These are phyloP conservation scores for Wickerhamomyces ciferrii DNA, from an alignment of 805 yeast genomes.

Conservation along the genomic window DNA sequence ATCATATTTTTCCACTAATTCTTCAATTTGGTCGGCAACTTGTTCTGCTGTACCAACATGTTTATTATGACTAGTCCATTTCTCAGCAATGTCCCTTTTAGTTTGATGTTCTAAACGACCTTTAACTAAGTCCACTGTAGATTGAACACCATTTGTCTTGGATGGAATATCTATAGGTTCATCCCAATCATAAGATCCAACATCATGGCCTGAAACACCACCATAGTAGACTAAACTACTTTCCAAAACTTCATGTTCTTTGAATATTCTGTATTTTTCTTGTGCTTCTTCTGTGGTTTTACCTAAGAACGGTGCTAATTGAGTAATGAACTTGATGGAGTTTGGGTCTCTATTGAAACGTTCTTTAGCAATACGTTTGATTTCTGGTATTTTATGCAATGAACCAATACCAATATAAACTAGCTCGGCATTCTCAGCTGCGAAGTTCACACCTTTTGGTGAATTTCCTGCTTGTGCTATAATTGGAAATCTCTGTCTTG, in stretches of 20 bases:
- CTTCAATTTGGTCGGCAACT: slow-evolving; percentile 33
- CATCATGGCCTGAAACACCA: slow-evolving; percentile 35
- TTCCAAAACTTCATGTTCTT: slow-evolving; percentile 21
- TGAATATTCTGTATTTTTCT: slow-evolving; percentile 30
- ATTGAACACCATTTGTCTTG: slow-evolving; percentile 3
- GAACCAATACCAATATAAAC: slow-evolving; percentile 30
- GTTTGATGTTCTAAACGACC: too few relatives aligned
- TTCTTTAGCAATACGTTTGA: slow-evolving; percentile 25
- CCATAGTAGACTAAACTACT: slow-evolving; percentile 28
- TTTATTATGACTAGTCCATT: slow-evolving; percentile 10
- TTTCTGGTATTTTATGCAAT: background rate
- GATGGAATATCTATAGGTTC: too few relatives aligned
- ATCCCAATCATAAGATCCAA: slow-evolving; percentile 7
- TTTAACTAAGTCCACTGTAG: too few relatives aligned
- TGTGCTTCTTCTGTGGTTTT: slow-evolving; percentile 5
- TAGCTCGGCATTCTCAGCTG: slow-evolving; percentile 38
- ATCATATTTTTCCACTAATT: slow-evolving; percentile 32
- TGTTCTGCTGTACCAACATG: slow-evolving; percentile 30
- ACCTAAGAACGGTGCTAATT: too few relatives aligned
- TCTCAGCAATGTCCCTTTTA: slow-evolving; percentile 12
- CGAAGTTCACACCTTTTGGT: slow-evolving; percentile 33
- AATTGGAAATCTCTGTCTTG: slow-evolving; percentile 39
- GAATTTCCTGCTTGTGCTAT: slow-evolving; percentile 41
- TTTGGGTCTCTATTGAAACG: slow-evolving; percentile 28
- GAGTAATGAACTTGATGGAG: too few relatives aligned